Evolutionary conservation across 495 filamentous ascomycete genomes (phyloP), one percentile per base, ranked within the genome.

Genomic region (Tetracladium setigerum): DNA sequence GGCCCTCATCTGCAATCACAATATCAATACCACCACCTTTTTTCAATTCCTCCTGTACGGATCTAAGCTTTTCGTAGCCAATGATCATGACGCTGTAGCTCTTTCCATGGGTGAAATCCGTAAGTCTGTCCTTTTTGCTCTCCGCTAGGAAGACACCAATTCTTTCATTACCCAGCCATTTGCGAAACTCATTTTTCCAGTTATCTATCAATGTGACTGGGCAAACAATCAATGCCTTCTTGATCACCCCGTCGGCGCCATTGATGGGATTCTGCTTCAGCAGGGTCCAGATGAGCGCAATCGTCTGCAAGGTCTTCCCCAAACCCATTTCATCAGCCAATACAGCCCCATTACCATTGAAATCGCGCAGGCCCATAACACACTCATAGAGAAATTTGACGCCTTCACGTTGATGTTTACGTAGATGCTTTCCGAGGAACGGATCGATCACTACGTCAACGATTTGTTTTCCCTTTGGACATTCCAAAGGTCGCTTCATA

Each of bases 361-460:
- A 87, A 22, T 68, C 60, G 35, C 82, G 69, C 73, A 87, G 76
- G 10, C 86, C 86, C 86, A 91, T 91, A 0, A 91, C 80, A 61
- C 86, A 89, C 62, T 89, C 85, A 54, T 91, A 91, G 33, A 91
- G 62, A 54, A 91, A 91, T 49, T 76, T 69, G 13, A 89, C 81
- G 38, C 86, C 86, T 53, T 86, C 82, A 3, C 84, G 75, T 62
- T 91, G 86, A 62, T 91, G 86, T 31, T 77, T 74, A 2, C 86
- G 81, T 12, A 91, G 64, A 50, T 81, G 73, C 51, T 78, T 77
- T 0, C 63, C 57, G n/a, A 91, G 62, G 22, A 84, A 61, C 10
- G 86, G 86, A 64, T 91, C 86, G 1, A 91, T 76, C 4, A 91
- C 86, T 2, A 91, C 85, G 62, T 89, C 86, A 0, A 91, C 86